Evolutionary conservation across 1,139 yeast species (phyloP).

Genomic region (Kodamaea suecica): DNA sequence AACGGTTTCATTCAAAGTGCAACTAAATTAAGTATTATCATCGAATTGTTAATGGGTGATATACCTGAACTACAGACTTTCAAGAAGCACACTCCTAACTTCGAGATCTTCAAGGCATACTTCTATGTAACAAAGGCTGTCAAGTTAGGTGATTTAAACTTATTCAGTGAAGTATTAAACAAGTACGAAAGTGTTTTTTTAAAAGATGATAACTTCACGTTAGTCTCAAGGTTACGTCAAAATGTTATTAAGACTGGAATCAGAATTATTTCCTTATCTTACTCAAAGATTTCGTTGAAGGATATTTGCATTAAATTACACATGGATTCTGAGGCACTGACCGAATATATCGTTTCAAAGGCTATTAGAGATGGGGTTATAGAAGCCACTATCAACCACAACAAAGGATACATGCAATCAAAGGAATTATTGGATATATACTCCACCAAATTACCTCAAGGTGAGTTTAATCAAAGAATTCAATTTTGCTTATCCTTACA

Average conservation of each 20-base stretch:
- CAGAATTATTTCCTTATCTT: constrained; percentile 86
- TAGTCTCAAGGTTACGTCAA: constrained; percentile 88
- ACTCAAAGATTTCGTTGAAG: constrained; percentile 85
- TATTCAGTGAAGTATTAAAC: constrained; percentile 72
- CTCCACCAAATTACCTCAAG: constrained; percentile 84
- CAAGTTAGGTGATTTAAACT: constrained; percentile 81
- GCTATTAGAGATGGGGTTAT: constrained; percentile 97
- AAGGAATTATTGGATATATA: constrained; percentile 84
- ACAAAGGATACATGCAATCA: constrained; percentile 87
- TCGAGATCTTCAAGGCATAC: constrained; percentile 58
- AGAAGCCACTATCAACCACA: constrained; percentile 91
- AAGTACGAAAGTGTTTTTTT: constrained; percentile 62
- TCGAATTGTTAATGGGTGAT: constrained; percentile 94
- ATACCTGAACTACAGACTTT: constrained; percentile 89
- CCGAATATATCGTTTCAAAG: constrained; percentile 95
- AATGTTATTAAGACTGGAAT: constrained; percentile 98
- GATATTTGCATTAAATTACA: constrained; percentile 89
- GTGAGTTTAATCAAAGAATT: constrained; percentile 88
- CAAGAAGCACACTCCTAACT: constrained; percentile 53
- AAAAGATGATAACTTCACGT: constrained; percentile 77
- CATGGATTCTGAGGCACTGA: constrained; percentile 90
- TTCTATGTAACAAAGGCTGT: constrained; percentile 89
- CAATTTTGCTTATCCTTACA: constrained; percentile 87
- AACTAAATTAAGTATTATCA: constrained; percentile 80
- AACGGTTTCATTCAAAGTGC: constrained; percentile 88